Evolutionary conservation across 2,329 filamentous ascomycete species (phyloP).

Genomic region (Neospermospora avenae): DNA sequence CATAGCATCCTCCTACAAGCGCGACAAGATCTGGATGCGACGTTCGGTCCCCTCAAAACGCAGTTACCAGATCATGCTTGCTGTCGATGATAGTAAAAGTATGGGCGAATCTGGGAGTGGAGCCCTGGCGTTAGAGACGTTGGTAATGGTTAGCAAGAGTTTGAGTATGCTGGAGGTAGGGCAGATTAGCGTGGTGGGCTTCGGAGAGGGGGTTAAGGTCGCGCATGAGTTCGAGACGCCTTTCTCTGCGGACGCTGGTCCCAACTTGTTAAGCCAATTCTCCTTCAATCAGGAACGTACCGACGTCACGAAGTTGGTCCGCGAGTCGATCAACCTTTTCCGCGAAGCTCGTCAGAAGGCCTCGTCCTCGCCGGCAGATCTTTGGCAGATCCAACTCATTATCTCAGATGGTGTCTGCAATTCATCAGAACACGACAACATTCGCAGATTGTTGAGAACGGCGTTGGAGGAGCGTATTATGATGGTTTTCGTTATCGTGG

Average conservation of each 20-base stretch:
- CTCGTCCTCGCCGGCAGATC: conserved; percentile 56
- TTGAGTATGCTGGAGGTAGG: conserved; percentile 93
- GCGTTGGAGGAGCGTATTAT: conserved; percentile 94
- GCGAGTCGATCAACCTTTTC: conserved; percentile 77
- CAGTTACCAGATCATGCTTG: conserved; percentile 94
- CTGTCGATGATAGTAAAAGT: conserved; percentile 90
- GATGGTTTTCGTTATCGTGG: conserved; percentile 97
- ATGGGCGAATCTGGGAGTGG: conserved; percentile 83
- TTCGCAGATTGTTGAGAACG: conserved; percentile 77
- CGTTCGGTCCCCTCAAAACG: conserved; percentile 88
- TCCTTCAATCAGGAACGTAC: conserved; percentile 82
- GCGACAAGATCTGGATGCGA: conserved; percentile 99
- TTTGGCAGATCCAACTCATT: conserved; percentile 94
- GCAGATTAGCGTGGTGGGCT: conserved; percentile 86
- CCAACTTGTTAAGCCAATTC: conserved; percentile 80
- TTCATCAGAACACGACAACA: conserved; percentile 72
- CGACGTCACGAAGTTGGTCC: conserved; percentile 76
- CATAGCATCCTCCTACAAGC: conserved; percentile 96
- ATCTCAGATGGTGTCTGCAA: conserved; percentile 93
- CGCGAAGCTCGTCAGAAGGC: conserved; percentile 61
- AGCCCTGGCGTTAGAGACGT: conserved; percentile 83
- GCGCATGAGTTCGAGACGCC: conserved; percentile 83
- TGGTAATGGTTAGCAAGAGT: conserved; percentile 84
- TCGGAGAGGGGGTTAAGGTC: conserved; percentile 78
- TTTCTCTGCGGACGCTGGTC: conserved; percentile 77